A percentile compares a stretch with the other conserved stretches of the same genome.
Evolutionary conservation across 139 green algal genomes (phyloP).

Genomic region (Micractinium conductrix): DNA sequence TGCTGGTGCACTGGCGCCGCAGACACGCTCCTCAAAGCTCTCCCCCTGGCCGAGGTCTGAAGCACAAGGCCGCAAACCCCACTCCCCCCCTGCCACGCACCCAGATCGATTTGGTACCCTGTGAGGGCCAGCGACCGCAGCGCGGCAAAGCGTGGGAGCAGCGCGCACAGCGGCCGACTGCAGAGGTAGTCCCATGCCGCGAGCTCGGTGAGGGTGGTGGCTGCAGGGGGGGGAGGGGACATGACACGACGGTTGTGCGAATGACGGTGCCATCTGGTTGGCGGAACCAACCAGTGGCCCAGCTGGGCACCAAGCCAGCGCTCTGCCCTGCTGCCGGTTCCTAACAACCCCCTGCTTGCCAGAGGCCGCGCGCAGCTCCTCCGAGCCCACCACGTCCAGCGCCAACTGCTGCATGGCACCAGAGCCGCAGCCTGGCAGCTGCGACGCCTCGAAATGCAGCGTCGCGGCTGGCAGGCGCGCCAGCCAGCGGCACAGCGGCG

Average conservation of each 20-base stretch:
- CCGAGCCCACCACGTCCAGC: neutral
- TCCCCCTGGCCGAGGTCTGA: too few species aligned
- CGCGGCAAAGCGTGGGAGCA: slow-evolving; percentile 16
- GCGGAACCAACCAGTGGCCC: too few species aligned
- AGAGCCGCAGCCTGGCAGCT: neutral
- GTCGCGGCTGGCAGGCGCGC: neutral
- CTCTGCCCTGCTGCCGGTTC: neutral
- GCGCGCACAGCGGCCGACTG: slow-evolving; percentile 18
- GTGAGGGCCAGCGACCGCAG: slow-evolving; percentile 16
- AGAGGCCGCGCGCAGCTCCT: neutral
- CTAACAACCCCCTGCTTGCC: neutral
- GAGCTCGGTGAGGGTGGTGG: neutral
- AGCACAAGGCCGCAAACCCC: too few species aligned
- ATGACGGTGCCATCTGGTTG: too few species aligned
- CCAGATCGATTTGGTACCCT: neutral
- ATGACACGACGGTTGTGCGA: neutral
- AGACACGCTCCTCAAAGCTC: too few species aligned
- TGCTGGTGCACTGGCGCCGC: neutral
- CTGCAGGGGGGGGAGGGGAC: neutral
- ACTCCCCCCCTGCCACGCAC: too few species aligned
- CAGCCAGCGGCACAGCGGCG: neutral
- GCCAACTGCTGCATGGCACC: slow-evolving; percentile 6
- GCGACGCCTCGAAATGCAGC: neutral
- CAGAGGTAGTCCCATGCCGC: slow-evolving; percentile 4
- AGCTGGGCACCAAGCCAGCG: too few species aligned